Evolutionary conservation across 2,329 filamentous ascomycete genomes (phyloP), one percentile per base, ranked within the genome.

Genomic region (Trichoderma arundinaceum): DNA sequence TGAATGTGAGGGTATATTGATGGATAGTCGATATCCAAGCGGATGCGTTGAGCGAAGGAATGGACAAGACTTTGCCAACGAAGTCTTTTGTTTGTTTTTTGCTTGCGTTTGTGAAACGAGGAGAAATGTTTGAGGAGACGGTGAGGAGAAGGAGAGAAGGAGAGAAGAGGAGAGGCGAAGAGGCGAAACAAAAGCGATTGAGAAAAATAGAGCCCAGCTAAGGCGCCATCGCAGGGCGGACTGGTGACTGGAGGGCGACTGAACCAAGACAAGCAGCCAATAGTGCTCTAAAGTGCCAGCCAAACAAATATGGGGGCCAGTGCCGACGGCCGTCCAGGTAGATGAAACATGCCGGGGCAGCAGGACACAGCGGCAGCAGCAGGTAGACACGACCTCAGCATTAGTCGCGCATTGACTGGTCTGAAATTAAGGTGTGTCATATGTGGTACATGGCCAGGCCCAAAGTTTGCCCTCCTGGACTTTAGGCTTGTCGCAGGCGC

Each of bases 1-100:
- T 13, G 52, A 48, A 43, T 65, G 65, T 66, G 51, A 54, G 62
- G 35, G 66, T 60, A 52, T 66, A n/a, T 32, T n/a, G n/a, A 19
- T 53, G 33, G 65, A 65, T 41, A 65, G n/a, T 49, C 54, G 63
- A 64, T 64, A 67, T 64, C 53, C 46, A 54, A 51, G 10, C 13
- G 41, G 46, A 35, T 38, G 38, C 39, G 46, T 51, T 3, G 22
- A 6, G 39, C n/a, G 35, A 67, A 60, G 12, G 61, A 67, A 43
- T 57, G 64, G 63, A 52, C 35, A 49, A 56, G 66, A 57, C 66
- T 67, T 63, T 67, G 66, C 66, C 66, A 67, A 67, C 66, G 66
- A 67, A 67, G 66, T 59, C 66, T 64, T 49, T 51, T 49, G 19
- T 28, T 28, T 48, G 44, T 44, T 43, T 22, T 57, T 53, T 38